Evolutionary conservation across 257 asterid genomes (phyloP), one percentile per base, ranked within the genome.

Genomic region (Ilex asprella): DNA sequence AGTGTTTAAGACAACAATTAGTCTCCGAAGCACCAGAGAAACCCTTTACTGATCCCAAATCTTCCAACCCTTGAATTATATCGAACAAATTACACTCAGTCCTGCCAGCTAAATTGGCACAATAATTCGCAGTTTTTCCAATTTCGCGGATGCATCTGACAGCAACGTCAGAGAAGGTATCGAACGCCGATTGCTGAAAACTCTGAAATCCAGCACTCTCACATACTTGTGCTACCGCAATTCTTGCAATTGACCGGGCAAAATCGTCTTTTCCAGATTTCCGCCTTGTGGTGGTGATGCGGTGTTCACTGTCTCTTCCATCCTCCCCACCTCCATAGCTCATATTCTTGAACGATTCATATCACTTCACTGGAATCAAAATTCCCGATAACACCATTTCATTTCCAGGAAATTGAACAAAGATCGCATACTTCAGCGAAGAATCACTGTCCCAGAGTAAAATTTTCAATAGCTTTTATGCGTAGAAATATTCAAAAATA

Each of bases 181-280:
- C 84, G 82, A 91, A 64, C n/a, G 96, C 91, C 60, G 83, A 80
- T 72, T 73, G 85, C 41, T 87, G 91, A 67, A 85, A 75, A 72
- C 90, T 72, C 75, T 91, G 97, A 77, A 79, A 91, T 68, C 97
- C 97, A 39, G 81, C 70, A 57, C 84, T 82, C 67, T 79, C 79
- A 39, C 78, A 79, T 72, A 72, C 52, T 70, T 79, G 84, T 9
- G 79, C 76, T 51, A 75, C 74, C 0, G 76, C 76, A 57, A 73
- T 57, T 67, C 70, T 72, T 49, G 78, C 62, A 66, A 79, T 30
- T 32, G 69, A 70, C 54, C 63, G 59, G 14, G 78, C 58, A 54
- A 79, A 69, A 16, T 60, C 74, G 12, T 75, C 89, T 5, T 51
- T 30, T 31, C 79, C 78, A 50, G 66, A 69, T 31, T 29, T 8